Base-by-base conservation (phyloP, 176 grass and related monocot species). In the Carex parvula region DNA sequence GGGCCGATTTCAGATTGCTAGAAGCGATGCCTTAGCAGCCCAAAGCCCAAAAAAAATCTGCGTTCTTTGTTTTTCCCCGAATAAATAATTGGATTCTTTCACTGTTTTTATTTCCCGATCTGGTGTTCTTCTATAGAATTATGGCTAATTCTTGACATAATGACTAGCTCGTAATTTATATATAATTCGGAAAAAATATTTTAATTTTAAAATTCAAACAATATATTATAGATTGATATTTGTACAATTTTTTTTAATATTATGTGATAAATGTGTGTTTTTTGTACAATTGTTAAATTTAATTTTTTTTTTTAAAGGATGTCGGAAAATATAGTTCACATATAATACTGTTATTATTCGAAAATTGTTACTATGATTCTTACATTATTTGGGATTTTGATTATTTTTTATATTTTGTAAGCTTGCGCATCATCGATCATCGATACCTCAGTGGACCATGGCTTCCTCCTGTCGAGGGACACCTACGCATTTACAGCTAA, bases 391-490 rank as follows among this genome's bases (percentile, higher is more conserved):
- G 32, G 1, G 29, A 68, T 17, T 33, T 37, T 68, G 3, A 39
- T 69, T 18, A 37, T 8, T 20, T 84, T 55, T 21, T 21, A 8
- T 59, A 6, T 85, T n/a, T 16, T 11, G n/a, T 3, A 87, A 92
- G 92, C 84, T 75, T 98, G 92, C 82, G 22, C 30, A 12, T 98
- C 95, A 30, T 87, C 91, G 12, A 90, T 94, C 83, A 76, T 29
- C 60, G 84, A 32, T 42, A 78, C 30, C 10, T 92, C 87, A 7
- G 12, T 56, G 26, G 92, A 97, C 81, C 17, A 87, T 64, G 62
- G 81, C 9, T 81, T 94, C 42, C 87, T 53, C 60, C 10, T 94
- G 60, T 70, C 92, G 0, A 82, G 77, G 15, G 89, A 65, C 64
- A 88, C 82, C 37, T 92, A 91, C 48, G 78, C 71, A 29, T 24